Conservation (phyloP, 257 asterid species). For the Linaria vulgaris region DNA sequence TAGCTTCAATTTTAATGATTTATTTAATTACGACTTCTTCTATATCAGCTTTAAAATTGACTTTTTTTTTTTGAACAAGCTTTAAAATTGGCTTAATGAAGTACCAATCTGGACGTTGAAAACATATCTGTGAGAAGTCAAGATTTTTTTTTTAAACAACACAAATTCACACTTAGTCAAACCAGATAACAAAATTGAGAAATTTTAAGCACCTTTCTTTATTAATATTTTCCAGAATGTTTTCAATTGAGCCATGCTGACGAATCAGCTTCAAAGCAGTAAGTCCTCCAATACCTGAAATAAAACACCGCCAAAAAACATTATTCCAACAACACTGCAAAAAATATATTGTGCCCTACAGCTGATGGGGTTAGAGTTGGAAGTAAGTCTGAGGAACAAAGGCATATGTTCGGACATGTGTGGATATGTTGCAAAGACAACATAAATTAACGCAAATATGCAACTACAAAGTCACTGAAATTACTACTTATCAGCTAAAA, state of each 20-base stretch:
- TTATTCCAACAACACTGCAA: background rate
- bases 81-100: no score
- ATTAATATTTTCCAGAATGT: conserved; percentile 79
- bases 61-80: no score
- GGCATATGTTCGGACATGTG: background rate
- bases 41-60: no score
- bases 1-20: background rate
- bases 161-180: conserved; percentile 1
- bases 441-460: background rate
- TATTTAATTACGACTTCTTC: no score
- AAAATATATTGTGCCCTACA: background rate
- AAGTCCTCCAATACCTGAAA: conserved; percentile 87
- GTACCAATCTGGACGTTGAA: conserved; percentile 14
- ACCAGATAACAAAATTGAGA: conserved; percentile 2
- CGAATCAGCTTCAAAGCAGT: conserved; percentile 96
- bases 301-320: conserved; percentile 8
- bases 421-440: conserved; percentile 5
- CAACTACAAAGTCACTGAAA: conserved; percentile 1
- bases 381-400: background rate
- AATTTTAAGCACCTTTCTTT: conserved; percentile 72
- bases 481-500: background rate
- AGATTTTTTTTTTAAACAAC: background rate
- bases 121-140: background rate
- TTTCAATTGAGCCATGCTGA: conserved; percentile 90
- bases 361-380: background rate